phyloP scores from a whole-genome alignment of 768 basidiomycete species.

The Mycena rosella region DNA sequence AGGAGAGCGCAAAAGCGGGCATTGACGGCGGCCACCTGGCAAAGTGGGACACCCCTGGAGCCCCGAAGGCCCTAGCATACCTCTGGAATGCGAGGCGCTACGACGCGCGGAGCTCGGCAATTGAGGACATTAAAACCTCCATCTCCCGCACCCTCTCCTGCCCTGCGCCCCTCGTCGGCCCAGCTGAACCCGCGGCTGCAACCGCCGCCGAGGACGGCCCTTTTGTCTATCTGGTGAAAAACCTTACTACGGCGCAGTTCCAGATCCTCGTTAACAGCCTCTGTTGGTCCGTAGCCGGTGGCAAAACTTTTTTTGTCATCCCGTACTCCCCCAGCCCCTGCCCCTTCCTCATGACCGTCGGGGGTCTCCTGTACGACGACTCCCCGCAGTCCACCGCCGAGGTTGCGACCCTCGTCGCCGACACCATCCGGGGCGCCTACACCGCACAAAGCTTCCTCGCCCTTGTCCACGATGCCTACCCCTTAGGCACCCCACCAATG shows the following conservation, averaged over 20 bases:
- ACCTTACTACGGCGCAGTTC: not conserved
- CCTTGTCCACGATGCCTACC: not conserved
- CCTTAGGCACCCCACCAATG: not conserved
- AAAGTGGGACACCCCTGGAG: not conserved
- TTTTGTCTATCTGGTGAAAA: not conserved
- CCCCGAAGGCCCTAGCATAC: not conserved
- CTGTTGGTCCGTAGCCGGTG: not conserved
- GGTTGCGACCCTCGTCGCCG: not conserved
- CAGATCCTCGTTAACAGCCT: not conserved
- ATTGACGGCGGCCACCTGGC: not conserved
- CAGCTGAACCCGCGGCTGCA: not conserved
- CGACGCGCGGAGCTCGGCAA: not conserved
- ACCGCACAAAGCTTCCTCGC: not conserved
- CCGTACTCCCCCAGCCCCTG: not conserved
- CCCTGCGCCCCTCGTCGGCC: not conserved
- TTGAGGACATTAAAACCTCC: not conserved
- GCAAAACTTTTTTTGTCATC: not conserved
- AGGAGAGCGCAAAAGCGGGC: not conserved
- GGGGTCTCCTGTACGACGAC: not conserved
- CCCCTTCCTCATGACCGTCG: not conserved
- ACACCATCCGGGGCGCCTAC: not conserved
- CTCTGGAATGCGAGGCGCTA: not conserved
- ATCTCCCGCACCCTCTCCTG: not conserved
- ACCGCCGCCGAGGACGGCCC: not conserved
- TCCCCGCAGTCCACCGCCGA: not conserved